Base-by-base conservation (phyloP, 139 green algal species). In the Tetraselmis striata region DNA sequence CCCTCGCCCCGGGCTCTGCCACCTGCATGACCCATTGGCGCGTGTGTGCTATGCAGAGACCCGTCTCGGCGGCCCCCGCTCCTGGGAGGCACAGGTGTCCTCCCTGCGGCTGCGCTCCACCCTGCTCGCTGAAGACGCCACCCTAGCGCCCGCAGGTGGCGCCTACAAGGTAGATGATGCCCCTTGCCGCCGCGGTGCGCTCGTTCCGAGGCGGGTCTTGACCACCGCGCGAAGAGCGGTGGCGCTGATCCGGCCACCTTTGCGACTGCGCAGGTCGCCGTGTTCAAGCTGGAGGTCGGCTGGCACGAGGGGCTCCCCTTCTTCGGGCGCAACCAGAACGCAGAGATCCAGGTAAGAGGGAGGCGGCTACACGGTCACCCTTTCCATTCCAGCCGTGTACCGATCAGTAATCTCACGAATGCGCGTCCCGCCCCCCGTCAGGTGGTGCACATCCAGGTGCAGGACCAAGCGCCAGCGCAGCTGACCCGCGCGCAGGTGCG, bases 221-320 rank as follows among this genome's bases (percentile, higher is more conserved):
- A n/a, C n/a, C n/a, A n/a, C n/a, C n/a, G n/a, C n/a, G n/a, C n/a
- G n/a, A n/a, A n/a, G n/a, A n/a, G n/a, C n/a, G n/a, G n/a, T n/a
- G n/a, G n/a, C n/a, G n/a, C n/a, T n/a, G n/a, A n/a, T n/a, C n/a
- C n/a, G n/a, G n/a, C n/a, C n/a, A n/a, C n/a, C n/a, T n/a, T n/a
- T n/a, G n/a, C n/a, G n/a, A n/a, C 23, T 28, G 31, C 29, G 77
- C 77, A 31, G 29, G 32, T 80, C 23, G 77, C 31, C 29, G 24
- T 80, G 28, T 80, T 59, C 77, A 32, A 80, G 77, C 77, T 80
- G 29, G 24, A 80, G 28, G 77, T 80, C 2, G 2, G 2, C 27
- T 80, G 77, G 77, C 31, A 32, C 27, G 77, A 80, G 29, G 77
- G 77, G 29, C 31, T 31, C 28, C 2, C 31, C 23, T 80, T 31